These are phyloP conservation scores for Fusarium buxicola DNA, from an alignment of 2,329 filamentous ascomycete genomes.

Conservation along the genomic window DNA sequence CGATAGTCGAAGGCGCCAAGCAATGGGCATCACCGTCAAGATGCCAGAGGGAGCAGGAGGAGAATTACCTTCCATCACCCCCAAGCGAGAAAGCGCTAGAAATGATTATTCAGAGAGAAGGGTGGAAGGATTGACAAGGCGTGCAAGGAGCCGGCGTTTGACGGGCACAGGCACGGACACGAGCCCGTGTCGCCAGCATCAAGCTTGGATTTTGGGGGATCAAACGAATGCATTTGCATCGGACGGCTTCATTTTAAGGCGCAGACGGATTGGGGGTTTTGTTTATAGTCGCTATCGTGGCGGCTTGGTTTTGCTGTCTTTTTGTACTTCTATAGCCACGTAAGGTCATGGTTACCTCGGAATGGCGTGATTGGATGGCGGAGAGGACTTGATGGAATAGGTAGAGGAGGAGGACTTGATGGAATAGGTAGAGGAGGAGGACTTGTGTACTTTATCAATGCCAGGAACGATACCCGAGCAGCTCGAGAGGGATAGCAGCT, in stretches of 20 bases:
- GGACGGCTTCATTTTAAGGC: constrained; percentile 44
- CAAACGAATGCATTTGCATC: constrained; percentile 39
- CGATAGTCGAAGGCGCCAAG: background rate
- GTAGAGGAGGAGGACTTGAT: constrained; percentile 17
- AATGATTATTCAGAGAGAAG: constrained; percentile 13
- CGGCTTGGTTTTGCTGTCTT: constrained; percentile 12
- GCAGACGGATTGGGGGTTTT: constrained; percentile 34
- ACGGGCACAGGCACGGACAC: constrained; percentile 30
- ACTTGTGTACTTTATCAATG: constrained; percentile 46
- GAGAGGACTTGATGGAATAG: constrained; percentile 8
- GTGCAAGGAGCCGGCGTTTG: constrained; percentile 44
- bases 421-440: constrained; percentile 19
- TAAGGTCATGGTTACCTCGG: constrained; percentile 7
- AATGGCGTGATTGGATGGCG: constrained; percentile 23
- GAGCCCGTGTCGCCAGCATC: constrained; percentile 20
- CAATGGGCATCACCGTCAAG: background rate
- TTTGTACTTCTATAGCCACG: constrained; percentile 37
- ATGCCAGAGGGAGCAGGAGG: background rate
- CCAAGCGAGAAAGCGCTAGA: constrained; percentile 4
- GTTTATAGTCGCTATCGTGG: constrained; percentile 9
- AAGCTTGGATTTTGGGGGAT: constrained; percentile 25
- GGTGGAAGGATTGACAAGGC: constrained; percentile 30
- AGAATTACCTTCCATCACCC: background rate
- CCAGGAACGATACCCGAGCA: constrained; percentile 47
- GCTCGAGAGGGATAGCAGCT: constrained; percentile 28